A percentile compares a stretch with the other conserved stretches of the same genome.
phyloP scores from a whole-genome alignment of 176 grass and related monocot species.

The Oryza meyeriana region DNA sequence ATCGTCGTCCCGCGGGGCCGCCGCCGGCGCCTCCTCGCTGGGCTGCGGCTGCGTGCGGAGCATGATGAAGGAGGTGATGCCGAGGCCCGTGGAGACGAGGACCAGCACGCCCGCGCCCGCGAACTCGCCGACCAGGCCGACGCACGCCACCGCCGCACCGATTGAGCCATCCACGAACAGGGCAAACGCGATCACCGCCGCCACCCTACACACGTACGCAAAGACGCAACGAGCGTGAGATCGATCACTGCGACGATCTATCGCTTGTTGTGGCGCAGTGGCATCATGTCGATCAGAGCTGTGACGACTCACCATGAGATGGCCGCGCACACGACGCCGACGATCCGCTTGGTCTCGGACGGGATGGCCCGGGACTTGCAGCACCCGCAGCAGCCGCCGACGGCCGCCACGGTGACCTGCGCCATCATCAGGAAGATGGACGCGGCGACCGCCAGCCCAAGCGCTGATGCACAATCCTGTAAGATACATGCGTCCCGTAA shows the following conservation, averaged over 20 bases:
- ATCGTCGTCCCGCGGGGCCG: too few relatives aligned
- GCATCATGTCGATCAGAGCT: too few relatives aligned
- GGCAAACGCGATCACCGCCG: not conserved
- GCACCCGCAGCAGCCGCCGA: slow-evolving; percentile 43
- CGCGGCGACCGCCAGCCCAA: slow-evolving; percentile 21
- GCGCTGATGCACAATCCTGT: not conserved
- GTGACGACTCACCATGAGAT: slow-evolving; percentile 21
- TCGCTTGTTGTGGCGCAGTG: too few relatives aligned
- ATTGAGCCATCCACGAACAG: not conserved
- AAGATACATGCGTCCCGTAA: too few relatives aligned
- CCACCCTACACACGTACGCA: not conserved
- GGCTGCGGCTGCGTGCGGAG: not conserved
- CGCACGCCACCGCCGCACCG: not conserved
- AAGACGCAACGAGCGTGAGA: not conserved
- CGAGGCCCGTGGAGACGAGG: not conserved
- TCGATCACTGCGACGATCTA: too few relatives aligned
- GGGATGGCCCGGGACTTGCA: slow-evolving; percentile 31
- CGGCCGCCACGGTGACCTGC: slow-evolving; percentile 23
- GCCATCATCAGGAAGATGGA: slow-evolving; percentile 25
- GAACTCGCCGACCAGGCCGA: not conserved
- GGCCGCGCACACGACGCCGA: slow-evolving; percentile 18
- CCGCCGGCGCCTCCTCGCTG: too few relatives aligned
- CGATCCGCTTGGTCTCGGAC: slow-evolving; percentile 5
- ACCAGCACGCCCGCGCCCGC: not conserved
- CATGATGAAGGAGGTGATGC: not conserved